Evolutionary conservation across 164 flowering plant species (phyloP), one percentile per base, ranked within the genome.

Genomic region (Taxillus chinensis): DNA sequence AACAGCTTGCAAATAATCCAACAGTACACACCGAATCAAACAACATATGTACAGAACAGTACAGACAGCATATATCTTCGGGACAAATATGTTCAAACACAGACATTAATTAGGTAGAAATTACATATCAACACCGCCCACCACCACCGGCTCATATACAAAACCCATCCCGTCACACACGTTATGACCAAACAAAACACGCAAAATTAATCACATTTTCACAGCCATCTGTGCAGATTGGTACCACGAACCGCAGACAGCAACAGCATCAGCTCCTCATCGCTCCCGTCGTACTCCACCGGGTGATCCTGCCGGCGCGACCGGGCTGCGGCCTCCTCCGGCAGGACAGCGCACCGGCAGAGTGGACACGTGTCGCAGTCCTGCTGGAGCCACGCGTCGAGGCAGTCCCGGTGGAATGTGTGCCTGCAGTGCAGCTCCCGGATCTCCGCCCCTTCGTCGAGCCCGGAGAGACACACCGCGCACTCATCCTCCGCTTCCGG

Each of bases 361-460:
- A 51, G 54, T 5, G 54, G 54, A 27, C 54, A 51, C 17, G 54
- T 51, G 27, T 16, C 27, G 54, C 27, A 15, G 6, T 14, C 54
- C 54, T 51, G 54, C 54, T n/a, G 54, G 27, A 51, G 54, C 54
- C 54, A 51, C 54, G 27, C 0, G 54, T 51, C 54, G 27, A 51
- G 27, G 54, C 54, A 51, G 27, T 14, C 54, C 27, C 27, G 5
- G 54, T 51, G 54, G 54, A 51, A 51, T 4, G 27, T 15, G 54
- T 51, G 54, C 10, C 27, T 6, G 54, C 54, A 51, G 27, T 14
- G 54, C 27, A 51, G 27, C 27, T 15, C 6, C 54, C 54, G 5
- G 54, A 51, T 51, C 27, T 6, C 27, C 8, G n/a, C 54, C 27
- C 10, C 54, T 10, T 51, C 54, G 3, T 51, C 54, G 27, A 51